Evolutionary conservation across 352 stramenopile species (phyloP), one percentile per base, ranked within the genome.

Genomic region (Thraustochytrium sp.): DNA sequence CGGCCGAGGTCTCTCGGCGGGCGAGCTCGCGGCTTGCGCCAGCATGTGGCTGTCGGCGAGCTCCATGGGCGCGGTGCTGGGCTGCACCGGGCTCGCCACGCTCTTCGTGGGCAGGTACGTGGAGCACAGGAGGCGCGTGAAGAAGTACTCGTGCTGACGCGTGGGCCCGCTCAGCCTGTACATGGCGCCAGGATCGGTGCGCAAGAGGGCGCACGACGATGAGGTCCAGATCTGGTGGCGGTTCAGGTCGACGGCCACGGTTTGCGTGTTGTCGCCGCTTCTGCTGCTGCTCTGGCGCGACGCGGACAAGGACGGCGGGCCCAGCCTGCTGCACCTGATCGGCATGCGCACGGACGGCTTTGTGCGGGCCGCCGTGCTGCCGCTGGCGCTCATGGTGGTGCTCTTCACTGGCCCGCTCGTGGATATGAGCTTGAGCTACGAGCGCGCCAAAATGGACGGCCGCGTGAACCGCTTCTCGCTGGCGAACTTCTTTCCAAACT

Each of bases 21-120:
- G n/a, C n/a, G n/a, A n/a, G n/a, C n/a, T n/a, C n/a, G n/a, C n/a
- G n/a, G n/a, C n/a, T n/a, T n/a, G n/a, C 18, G 26, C 21, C 23
- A 76, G 63, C 29, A 77, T 77, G 65, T 62, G 49, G 65, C 65
- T 77, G 26, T 18, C 21, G 42, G 65, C 65, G 40, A 77, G 42
- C 42, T 55, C 49, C 9, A 26, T 16, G 26, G 37, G 65, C n/a
- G 65, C 65, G 9, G n/a, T 77, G 36, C 34, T 77, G 13, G 65
- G 65, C 49, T 77, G 65, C 65, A 36, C 65, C 9, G 42, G 65
- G 26, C 46, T 77, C 3, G 65, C 65, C 13, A 46, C 42, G 23
- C 26, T 77, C 34, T 77, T 77, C 9, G 65, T 77, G 65, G 65
- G 65, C 29, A 77, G 65, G 65, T 77, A 62, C 23, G 65, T 77